Evolutionary conservation across 2,329 filamentous ascomycete species (phyloP).

Genomic region (Verticillium klebahnii): DNA sequence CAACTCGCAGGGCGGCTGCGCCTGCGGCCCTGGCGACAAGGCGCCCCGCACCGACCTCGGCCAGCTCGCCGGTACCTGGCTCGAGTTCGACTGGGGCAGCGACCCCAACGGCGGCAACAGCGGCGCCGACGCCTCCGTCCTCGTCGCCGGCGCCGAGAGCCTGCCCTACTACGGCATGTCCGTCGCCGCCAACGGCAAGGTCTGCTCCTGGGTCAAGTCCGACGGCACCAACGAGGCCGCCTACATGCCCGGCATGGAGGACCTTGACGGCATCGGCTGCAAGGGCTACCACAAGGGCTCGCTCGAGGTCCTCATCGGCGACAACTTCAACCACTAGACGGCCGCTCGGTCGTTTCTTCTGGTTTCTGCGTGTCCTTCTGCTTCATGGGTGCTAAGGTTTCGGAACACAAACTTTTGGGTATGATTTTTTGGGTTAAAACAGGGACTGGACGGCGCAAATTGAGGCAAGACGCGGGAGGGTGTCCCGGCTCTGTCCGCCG

Average conservation of each 20-base stretch:
- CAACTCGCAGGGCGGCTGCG: slow-evolving; percentile 44
- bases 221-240: slow-evolving; percentile 28
- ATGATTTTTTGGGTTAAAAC: neutral
- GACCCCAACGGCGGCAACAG: slow-evolving; percentile 41
- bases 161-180: slow-evolving; percentile 27
- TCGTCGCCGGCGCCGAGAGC: slow-evolving; percentile 33
- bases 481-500: neutral
- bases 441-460: neutral
- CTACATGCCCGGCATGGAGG: slow-evolving; percentile 31
- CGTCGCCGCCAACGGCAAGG: slow-evolving; percentile 31
- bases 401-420: neutral
- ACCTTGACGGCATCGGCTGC: slow-evolving; percentile 32
- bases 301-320: slow-evolving; percentile 27
- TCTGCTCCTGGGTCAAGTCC: slow-evolving; percentile 36
- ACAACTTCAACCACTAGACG: slow-evolving; percentile 11
- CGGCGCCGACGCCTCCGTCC: slow-evolving; percentile 45
- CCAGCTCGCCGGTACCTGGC: slow-evolving; percentile 40
- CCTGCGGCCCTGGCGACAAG: slow-evolving; percentile 29
- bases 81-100: slow-evolving; percentile 46
- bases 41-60: slow-evolving; percentile 31
- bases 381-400: neutral
- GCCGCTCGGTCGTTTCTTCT: neutral
- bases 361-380: neutral
- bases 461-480: neutral
- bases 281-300: slow-evolving; percentile 26